A percentile compares a stretch with the other conserved stretches of the same genome.
phyloP scores from a whole-genome alignment of 75 land plant genomes.

The Ceratopteris richardii region DNA sequence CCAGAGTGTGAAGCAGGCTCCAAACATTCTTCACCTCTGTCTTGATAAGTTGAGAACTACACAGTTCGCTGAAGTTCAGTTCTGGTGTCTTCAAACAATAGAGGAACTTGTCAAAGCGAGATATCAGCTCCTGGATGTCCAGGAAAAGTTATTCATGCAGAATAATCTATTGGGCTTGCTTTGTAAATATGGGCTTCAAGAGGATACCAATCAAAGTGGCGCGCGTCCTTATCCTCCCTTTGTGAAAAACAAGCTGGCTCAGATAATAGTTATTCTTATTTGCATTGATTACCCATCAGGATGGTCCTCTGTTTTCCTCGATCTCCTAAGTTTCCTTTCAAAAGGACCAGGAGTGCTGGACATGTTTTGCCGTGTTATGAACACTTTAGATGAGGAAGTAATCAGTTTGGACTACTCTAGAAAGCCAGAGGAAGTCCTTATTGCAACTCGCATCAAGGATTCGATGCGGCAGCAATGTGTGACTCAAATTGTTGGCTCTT shows the following conservation, averaged over 20 bases:
- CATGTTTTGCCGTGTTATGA: slow-evolving; percentile 77
- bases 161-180: slow-evolving; percentile 49
- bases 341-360: slow-evolving; percentile 68
- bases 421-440: slow-evolving; percentile 39
- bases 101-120: slow-evolving; percentile 52
- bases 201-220: slow-evolving; percentile 4
- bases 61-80: slow-evolving; percentile 67
- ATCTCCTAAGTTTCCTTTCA: slow-evolving; percentile 39
- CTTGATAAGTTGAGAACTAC: slow-evolving; percentile 48
- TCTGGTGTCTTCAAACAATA: slow-evolving; percentile 84
- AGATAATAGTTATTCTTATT: slow-evolving; percentile 66
- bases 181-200: slow-evolving; percentile 28
- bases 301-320: slow-evolving; percentile 77
- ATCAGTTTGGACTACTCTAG: slow-evolving; percentile 78
- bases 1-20: slow-evolving; percentile 44
- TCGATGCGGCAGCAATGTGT: slow-evolving; percentile 92
- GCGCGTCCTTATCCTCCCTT: slow-evolving; percentile 46
- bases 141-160: slow-evolving; percentile 48
- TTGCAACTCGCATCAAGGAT: slow-evolving; percentile 72
- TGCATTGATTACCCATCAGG: slow-evolving; percentile 70
- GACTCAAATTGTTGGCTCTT: slow-evolving; percentile 66
- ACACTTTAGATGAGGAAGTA: slow-evolving; percentile 78
- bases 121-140: slow-evolving; percentile 40
- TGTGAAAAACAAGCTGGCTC: slow-evolving; percentile 90
- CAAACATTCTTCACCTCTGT: slow-evolving; percentile 46